Base-by-base conservation (phyloP, 768 basidiomycete species). In the Aureoboletus auriporus region DNA sequence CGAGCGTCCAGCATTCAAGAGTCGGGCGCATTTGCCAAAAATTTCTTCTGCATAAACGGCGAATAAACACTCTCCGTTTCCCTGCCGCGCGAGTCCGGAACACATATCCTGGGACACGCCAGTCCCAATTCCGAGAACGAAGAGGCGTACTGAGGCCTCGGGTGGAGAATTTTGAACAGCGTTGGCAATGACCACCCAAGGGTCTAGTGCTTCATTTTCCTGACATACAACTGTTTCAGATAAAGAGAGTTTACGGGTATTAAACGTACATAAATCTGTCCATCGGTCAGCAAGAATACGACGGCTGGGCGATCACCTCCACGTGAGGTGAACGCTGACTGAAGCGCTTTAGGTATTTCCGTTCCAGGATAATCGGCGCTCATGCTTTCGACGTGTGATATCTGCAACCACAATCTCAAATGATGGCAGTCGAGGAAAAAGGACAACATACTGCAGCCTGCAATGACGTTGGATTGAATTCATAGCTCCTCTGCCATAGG, bases 201-300 rank as follows among this genome's bases (percentile, higher is more conserved):
- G 52, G 1, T 46, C 33, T 13, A 69, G 53, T 0, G 39, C 23
- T 16, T 68, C 16, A 46, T 37, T 26, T 4, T 0, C 0, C 68
- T 61, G 27, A 2, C 36, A 43, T n/a, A 20, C 27, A 10, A 0
- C 23, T 2, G 27, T 39, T 44, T 6, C 45, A 50, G 45, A 17
- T 12, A 20, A 4, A 34, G 6, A 10, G 8, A 16, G 20, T 42
- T 26, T 16, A 27, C 29, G 12, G 3, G 4, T 10, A 30, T n/a
- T 17, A 7, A 0, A 45, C 57, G 5, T 30, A 63, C 51, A 38
- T 67, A 1, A 27, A 79, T 72, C 43, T 73, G 62, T 13, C 83
- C 83, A 48, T 83, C 83, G 2, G 83, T 85, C 27, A 85, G 64
- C 12, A 84, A 60, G 51, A 84, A 82, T 8, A 82, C 60, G 8